Evolutionary conservation across 2,329 filamentous ascomycete genomes (phyloP).

Genomic region (Hypoxylon sp.): DNA sequence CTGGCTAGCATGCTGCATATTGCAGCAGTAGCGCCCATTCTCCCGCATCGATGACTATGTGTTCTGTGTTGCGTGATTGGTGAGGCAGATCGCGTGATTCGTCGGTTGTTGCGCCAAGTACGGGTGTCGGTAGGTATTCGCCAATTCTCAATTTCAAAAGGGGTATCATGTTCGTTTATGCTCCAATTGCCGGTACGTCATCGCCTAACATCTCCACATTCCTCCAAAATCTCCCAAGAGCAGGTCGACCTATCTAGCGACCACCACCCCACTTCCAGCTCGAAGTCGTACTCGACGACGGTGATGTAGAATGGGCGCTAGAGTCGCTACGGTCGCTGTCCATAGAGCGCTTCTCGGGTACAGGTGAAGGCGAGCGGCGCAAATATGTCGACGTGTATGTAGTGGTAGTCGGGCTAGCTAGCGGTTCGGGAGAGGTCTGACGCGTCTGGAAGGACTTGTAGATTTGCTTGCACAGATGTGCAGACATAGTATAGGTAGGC

Average conservation of each 20-base stretch:
- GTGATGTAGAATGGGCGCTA: constrained; percentile 46
- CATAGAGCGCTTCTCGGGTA: constrained; percentile 63
- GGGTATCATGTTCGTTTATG: constrained; percentile 41
- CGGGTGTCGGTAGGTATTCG: constrained; percentile 31
- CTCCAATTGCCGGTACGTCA: constrained; percentile 38
- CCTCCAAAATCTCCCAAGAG: constrained; percentile 1
- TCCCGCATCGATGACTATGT: constrained; percentile 10
- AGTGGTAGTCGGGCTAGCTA: constrained; percentile 46
- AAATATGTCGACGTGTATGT: constrained; percentile 44
- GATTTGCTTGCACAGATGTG: constrained; percentile 73
- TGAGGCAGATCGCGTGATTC: constrained; percentile 34
- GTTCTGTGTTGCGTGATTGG: constrained; percentile 36
- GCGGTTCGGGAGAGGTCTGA: constrained; percentile 57
- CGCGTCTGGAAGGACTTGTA: constrained; percentile 71
- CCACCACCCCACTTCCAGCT: constrained; percentile 54
- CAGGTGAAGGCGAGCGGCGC: constrained; percentile 55
- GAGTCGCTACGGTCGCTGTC: constrained; percentile 61
- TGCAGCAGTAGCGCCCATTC: constrained; percentile 16
- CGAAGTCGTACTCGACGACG: constrained; percentile 54
- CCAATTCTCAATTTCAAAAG: constrained; percentile 38
- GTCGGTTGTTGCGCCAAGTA: constrained; percentile 26
- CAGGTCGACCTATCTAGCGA: constrained; percentile 36
- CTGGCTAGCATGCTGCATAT: not conserved
- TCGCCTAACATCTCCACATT: constrained; percentile 29
- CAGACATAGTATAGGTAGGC: constrained; percentile 73